phyloP scores from a whole-genome alignment of 116 monocot genomes.

The Zostera marina region DNA sequence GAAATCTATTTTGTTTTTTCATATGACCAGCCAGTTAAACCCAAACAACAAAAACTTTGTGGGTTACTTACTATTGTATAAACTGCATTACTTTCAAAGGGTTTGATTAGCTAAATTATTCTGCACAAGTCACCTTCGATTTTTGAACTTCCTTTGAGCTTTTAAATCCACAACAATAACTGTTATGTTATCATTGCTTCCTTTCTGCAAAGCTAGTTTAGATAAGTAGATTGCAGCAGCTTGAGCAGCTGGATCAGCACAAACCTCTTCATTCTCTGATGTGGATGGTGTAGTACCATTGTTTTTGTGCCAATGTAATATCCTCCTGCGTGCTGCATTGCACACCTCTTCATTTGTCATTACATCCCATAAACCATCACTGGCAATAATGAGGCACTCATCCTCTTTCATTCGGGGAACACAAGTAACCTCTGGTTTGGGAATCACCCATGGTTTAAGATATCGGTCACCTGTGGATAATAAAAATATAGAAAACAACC shows the following conservation, averaged over 20 bases:
- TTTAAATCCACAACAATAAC: slow-evolving; percentile 57
- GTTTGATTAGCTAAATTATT: neutral
- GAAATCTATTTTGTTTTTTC: neutral
- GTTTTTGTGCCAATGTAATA: slow-evolving; percentile 20
- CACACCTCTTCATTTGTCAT: slow-evolving; percentile 21
- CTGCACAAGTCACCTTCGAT: slow-evolving; percentile 9
- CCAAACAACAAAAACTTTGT: neutral
- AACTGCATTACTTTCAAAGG: neutral
- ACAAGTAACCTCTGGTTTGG: slow-evolving; percentile 29
- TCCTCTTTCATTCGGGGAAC: slow-evolving; percentile 22
- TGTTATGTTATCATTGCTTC: slow-evolving; percentile 72
- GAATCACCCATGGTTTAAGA: slow-evolving; percentile 41
- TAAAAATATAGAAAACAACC: neutral
- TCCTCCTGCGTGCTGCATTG: slow-evolving; percentile 8
- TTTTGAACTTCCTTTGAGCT: slow-evolving; percentile 50
- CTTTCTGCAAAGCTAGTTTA: slow-evolving; percentile 52
- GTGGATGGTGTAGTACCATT: slow-evolving; percentile 3
- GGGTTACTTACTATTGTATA: neutral
- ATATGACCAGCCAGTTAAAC: neutral
- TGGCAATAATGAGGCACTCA: slow-evolving; percentile 38
- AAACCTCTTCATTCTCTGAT: slow-evolving; percentile 9
- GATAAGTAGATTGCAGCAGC: slow-evolving; percentile 49
- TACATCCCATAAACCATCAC: slow-evolving; percentile 34
- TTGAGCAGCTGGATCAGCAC: slow-evolving; percentile 40
- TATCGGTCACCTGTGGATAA: slow-evolving; percentile 32